Percentiles rank a stretch among this genome's conserved stretches.
Evolutionary conservation across 441 rosid species (phyloP).

Genomic region (Oxalis stricta): DNA sequence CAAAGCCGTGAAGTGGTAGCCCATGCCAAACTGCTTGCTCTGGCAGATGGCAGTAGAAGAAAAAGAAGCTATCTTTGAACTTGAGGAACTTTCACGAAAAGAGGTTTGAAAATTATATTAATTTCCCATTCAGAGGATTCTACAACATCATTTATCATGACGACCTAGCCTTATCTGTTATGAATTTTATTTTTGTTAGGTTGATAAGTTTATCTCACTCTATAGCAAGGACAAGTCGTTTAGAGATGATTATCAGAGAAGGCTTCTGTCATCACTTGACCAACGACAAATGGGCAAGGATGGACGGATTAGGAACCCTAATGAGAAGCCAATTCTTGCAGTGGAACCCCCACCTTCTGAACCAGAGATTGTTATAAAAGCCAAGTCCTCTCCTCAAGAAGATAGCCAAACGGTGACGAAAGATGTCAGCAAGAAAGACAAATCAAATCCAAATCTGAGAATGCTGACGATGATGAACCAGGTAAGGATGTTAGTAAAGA

Average conservation of each 20-base stretch:
- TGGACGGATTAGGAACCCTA: constrained; percentile 69
- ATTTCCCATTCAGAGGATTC: not conserved
- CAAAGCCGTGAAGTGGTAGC: constrained; percentile 27
- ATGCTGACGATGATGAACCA: constrained; percentile 12
- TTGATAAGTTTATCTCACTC: constrained; percentile 59
- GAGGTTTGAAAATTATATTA: constrained; percentile 30
- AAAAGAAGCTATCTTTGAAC: constrained; percentile 33
- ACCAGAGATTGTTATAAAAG: constrained; percentile 30
- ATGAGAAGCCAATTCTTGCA: constrained; percentile 62
- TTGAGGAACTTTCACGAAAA: constrained; percentile 27
- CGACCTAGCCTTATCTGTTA: constrained; percentile 10
- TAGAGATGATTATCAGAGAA: constrained; percentile 64
- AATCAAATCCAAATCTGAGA: constrained; percentile 25
- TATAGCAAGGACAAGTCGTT: constrained; percentile 45
- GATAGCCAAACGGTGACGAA: constrained; percentile 31
- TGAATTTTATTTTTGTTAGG: constrained; percentile 23
- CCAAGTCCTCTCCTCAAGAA: constrained; percentile 24
- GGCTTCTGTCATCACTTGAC: constrained; percentile 52
- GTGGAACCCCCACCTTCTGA: constrained; percentile 21
- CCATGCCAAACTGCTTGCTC: constrained; percentile 39
- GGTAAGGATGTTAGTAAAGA: constrained; percentile 29
- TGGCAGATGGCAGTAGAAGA: too few relatives aligned
- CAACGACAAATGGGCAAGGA: constrained; percentile 45
- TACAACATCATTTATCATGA: not conserved
- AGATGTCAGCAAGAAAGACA: constrained; percentile 19